Conservation (phyloP, 495 filamentous ascomycete species). For the Aspergillus nanangensis region DNA sequence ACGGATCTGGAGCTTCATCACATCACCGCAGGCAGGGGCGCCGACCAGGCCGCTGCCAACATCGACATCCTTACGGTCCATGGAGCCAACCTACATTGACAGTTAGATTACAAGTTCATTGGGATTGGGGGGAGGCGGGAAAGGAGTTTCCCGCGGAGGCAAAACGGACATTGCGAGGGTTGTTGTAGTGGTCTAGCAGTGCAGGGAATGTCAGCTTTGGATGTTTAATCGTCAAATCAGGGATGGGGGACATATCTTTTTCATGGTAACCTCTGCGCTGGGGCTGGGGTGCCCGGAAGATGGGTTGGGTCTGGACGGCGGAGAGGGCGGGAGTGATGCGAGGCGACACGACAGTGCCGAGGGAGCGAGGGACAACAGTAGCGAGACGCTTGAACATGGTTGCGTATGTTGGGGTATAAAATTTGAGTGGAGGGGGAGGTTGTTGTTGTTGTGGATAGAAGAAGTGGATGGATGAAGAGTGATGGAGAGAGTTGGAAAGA, state of each 20-base stretch:
- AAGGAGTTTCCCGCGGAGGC: background rate
- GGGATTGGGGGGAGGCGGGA: background rate
- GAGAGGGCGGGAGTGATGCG: constrained; percentile 40
- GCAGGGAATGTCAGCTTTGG: constrained; percentile 29
- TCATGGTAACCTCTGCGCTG: constrained; percentile 55
- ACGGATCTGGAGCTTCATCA: constrained; percentile 98
- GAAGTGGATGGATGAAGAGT: background rate
- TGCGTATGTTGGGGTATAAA: background rate
- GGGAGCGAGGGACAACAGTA: constrained; percentile 42
- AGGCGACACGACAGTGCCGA: constrained; percentile 40
- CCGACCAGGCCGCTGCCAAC: constrained; percentile 98
- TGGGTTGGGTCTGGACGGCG: constrained; percentile 27
- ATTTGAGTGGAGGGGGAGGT: background rate
- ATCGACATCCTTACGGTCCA: constrained; percentile 77
- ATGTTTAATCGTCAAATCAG: background rate
- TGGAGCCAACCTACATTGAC: constrained; percentile 70
- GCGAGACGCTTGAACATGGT: constrained; percentile 53
- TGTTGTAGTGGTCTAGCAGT: constrained; percentile 91
- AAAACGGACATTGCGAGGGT: constrained; percentile 50
- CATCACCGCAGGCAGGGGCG: constrained; percentile 84
- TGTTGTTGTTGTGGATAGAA: background rate
- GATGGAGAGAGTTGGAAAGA: background rate
- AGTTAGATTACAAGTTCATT: background rate
- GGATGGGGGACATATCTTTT: constrained; percentile 48
- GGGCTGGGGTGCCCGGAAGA: constrained; percentile 23